Evolutionary conservation across 768 basidiomycete species (phyloP).

Genomic region (Butyriboletus loyo): DNA sequence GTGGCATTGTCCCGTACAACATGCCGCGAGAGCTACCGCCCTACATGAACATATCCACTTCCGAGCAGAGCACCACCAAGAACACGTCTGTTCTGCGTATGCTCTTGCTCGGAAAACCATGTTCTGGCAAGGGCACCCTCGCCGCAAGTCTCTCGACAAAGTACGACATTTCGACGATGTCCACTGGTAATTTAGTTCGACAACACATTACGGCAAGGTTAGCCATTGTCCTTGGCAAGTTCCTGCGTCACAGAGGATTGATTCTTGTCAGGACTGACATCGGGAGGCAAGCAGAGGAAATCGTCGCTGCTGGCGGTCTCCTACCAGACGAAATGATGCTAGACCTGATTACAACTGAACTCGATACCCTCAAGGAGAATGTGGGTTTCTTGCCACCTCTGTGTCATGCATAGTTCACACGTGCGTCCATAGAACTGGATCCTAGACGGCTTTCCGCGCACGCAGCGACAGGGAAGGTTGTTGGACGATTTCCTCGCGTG

Average conservation of each 20-base stretch:
- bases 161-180: slow-evolving; percentile 71
- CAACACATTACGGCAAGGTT: slow-evolving; percentile 72
- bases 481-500: slow-evolving; percentile 72
- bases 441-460: slow-evolving; percentile 88
- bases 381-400: slow-evolving; percentile 34
- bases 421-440: slow-evolving; percentile 69
- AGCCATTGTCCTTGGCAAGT: slow-evolving; percentile 11
- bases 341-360: slow-evolving; percentile 65
- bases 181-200: slow-evolving; percentile 81
- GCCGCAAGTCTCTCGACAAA: slow-evolving; percentile 66
- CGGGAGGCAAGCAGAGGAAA: slow-evolving; percentile 69
- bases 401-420: slow-evolving; percentile 1
- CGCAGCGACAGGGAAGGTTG: slow-evolving; percentile 72
- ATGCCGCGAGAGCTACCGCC: slow-evolving; percentile 44
- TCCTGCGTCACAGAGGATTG: not conserved
- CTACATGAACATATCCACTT: slow-evolving; percentile 38
- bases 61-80: slow-evolving; percentile 25
- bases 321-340: slow-evolving; percentile 78
- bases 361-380: slow-evolving; percentile 61
- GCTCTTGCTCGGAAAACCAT: slow-evolving; percentile 56
- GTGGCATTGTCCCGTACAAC: slow-evolving; percentile 19
- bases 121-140: slow-evolving; percentile 82
- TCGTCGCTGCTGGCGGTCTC: slow-evolving; percentile 74
- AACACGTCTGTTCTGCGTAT: slow-evolving; percentile 36
- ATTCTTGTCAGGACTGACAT: slow-evolving; percentile 53